Percentiles rank a stretch among this genome's conserved stretches.
phyloP scores from a whole-genome alignment of 176 grass and related monocot species.

The Oryza glaberrima region DNA sequence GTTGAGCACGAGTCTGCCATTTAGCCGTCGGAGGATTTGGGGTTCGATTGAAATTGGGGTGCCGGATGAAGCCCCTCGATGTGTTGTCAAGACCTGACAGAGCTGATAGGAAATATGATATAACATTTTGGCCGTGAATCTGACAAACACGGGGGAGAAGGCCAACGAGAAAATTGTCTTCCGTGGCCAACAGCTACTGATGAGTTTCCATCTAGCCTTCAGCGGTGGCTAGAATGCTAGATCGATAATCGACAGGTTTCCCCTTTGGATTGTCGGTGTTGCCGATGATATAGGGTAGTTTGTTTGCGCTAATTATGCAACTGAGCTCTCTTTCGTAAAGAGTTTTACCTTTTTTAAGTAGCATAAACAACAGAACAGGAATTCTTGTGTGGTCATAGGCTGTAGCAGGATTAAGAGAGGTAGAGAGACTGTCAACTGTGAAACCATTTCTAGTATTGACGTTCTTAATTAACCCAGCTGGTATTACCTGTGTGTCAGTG shows the following conservation, averaged over 20 bases:
- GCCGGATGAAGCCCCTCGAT: neutral
- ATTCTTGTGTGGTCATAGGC: neutral
- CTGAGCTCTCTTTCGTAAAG: neutral
- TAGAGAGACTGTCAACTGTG: neutral
- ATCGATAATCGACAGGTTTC: neutral
- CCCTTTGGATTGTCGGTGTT: neutral
- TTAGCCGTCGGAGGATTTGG: neutral
- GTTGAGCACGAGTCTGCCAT: neutral
- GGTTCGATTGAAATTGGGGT: neutral
- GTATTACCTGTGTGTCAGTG: neutral
- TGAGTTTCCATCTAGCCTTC: neutral
- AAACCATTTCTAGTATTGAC: neutral
- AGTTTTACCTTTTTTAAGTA: neutral
- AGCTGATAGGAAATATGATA: neutral
- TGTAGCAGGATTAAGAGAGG: neutral
- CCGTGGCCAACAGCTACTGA: neutral
- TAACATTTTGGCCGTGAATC: neutral
- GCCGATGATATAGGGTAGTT: neutral
- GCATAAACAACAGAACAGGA: neutral
- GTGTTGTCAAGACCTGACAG: neutral
- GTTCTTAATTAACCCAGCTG: constrained; percentile 2
- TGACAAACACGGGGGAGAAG: neutral
- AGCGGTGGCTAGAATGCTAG: neutral
- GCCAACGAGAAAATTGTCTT: too few relatives aligned
- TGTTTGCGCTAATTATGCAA: neutral